Evolutionary conservation across 2,329 filamentous ascomycete species (phyloP).

Genomic region (Stachybotrys elegans): DNA sequence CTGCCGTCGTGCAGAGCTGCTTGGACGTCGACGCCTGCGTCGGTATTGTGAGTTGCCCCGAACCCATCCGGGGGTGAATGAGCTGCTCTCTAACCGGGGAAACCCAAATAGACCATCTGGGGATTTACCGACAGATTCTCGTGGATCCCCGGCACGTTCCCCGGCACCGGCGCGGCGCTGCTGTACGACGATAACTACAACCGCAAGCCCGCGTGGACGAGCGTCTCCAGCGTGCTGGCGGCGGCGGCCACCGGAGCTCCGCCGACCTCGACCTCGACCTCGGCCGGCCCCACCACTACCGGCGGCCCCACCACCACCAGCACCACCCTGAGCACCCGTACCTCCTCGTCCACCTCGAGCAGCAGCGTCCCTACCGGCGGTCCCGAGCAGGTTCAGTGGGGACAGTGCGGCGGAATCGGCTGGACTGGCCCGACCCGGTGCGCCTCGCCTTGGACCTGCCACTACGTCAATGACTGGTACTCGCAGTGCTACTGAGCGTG

Average conservation of each 20-base stretch:
- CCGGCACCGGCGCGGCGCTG: constrained; percentile 33
- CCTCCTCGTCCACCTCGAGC: neutral
- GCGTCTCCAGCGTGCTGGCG: constrained; percentile 28
- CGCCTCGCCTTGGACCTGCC: constrained; percentile 10
- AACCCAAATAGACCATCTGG: constrained; percentile 30
- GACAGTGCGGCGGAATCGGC: constrained; percentile 14
- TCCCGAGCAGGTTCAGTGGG: constrained; percentile 9
- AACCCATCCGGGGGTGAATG: neutral
- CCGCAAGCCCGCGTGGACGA: constrained; percentile 35
- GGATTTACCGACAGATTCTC: constrained; percentile 34
- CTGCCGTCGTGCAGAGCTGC: constrained; percentile 29
- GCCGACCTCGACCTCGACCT: neutral
- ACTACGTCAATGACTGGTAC: constrained; percentile 14
- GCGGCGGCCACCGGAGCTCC: constrained; percentile 16
- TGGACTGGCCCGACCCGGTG: constrained; percentile 14
- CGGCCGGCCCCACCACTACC: neutral
- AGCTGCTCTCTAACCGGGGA: neutral
- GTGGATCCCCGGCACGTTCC: constrained; percentile 33
- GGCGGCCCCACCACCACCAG: neutral
- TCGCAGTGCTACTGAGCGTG: no score
- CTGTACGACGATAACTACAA: constrained; percentile 30
- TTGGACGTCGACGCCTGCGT: constrained; percentile 33
- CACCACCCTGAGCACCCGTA: neutral
- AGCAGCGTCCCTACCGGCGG: constrained; percentile 6
- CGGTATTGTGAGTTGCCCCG: constrained; percentile 22